Conservation (phyloP, 2,329 filamentous ascomycete genomes). For the Immersiporthe knoxdaviesiana region DNA sequence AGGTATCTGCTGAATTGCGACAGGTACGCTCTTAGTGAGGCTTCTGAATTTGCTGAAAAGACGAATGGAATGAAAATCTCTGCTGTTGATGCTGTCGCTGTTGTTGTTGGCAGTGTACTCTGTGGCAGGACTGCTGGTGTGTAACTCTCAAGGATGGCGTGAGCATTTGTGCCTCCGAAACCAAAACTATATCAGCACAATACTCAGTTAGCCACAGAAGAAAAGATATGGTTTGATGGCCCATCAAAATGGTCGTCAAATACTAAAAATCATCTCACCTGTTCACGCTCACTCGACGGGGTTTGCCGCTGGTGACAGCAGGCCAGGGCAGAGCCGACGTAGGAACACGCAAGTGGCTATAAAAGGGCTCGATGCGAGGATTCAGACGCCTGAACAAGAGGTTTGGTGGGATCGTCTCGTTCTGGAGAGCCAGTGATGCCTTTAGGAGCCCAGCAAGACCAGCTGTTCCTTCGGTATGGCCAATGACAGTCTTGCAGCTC, state of each 20-base stretch:
- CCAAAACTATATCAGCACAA: conserved; percentile 34
- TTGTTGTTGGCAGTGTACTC: background rate
- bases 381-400: conserved; percentile 41
- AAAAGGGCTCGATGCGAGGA: conserved; percentile 38
- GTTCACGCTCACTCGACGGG: conserved; percentile 18
- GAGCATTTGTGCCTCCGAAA: no score
- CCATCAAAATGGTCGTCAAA: no score
- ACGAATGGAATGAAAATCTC: conserved; percentile 33
- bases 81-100: background rate
- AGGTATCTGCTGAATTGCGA: conserved; percentile 33
- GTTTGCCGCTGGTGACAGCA: background rate
- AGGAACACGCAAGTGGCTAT: conserved; percentile 31
- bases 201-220: background rate
- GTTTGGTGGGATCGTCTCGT: conserved; percentile 41
- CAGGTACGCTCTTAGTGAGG: conserved; percentile 34
- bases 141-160: conserved; percentile 16
- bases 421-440: conserved; percentile 40
- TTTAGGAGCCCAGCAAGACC: conserved; percentile 47
- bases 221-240: no score
- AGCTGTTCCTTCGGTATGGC: conserved; percentile 47
- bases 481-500: conserved; percentile 36
- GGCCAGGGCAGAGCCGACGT: background rate
- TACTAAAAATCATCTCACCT: no score
- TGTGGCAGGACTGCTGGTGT: background rate
- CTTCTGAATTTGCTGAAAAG: conserved; percentile 38